Evolutionary conservation across 495 filamentous ascomycete genomes (phyloP), one percentile per base, ranked within the genome.

Genomic region (Aspergillus cavernicola): DNA sequence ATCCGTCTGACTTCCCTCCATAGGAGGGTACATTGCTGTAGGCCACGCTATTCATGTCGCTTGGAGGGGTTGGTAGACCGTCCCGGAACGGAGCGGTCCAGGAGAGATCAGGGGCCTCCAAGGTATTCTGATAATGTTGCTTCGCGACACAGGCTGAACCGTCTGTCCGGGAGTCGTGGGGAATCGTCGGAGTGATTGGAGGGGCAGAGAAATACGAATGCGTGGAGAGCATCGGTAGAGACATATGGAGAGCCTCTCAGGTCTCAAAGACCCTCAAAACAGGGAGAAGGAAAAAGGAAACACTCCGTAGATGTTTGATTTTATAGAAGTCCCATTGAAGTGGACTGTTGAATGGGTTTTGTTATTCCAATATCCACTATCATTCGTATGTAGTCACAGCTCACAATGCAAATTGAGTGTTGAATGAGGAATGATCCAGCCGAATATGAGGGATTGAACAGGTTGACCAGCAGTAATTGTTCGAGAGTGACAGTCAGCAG

Each of bases 21-120:
- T 74, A 68, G 41, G 69, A 50, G 8, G 66, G 49, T 15, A 73
- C 53, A 26, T 66, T 66, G 55, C 73, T 76, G 52, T 74, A 72
- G 26, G 72, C 66, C 26, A 74, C 59, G 12, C 73, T 70, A 32
- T 65, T 75, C 78, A 80, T 80, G 39, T 80, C 78, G 70, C 53
- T 60, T 18, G 75, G 76, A 57, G 77, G 75, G 22, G 77, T 79
- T 11, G 72, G 75, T 32, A 79, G 64, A 64, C 76, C 78, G 73
- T 74, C 69, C 56, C 69, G 65, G 22, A 71, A 67, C 44, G 71
- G 65, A 68, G 67, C 65, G 58, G 70, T 69, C 66, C 67, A 69
- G 56, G 46, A 42, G 16, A 61, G 50, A 50, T 56, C 62, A 36
- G 64, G 50, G 29, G 51, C 35, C 29, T 66, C 56, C 22, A 46